Percentiles rank a stretch among this genome's conserved stretches.
Conservation (phyloP, 352 stramenopile species). For the Peronospora farinosa region DNA sequence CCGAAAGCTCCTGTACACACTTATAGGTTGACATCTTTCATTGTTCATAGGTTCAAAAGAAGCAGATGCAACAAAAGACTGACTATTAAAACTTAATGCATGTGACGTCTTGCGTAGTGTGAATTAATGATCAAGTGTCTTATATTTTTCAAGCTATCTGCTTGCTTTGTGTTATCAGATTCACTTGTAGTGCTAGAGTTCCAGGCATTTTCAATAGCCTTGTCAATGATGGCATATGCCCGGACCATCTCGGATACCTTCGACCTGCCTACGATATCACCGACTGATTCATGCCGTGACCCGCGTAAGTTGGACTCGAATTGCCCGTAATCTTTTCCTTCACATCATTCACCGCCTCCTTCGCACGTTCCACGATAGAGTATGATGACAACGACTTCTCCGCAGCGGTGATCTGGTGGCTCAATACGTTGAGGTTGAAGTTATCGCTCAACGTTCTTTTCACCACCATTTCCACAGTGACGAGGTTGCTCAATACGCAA, state of each 20-base stretch:
- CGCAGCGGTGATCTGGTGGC: slow-evolving; percentile 16
- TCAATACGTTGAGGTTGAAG: slow-evolving; percentile 22
- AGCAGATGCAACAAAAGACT: too few relatives aligned
- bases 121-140: slow-evolving; percentile 1
- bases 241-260: neutral
- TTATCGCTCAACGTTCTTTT: slow-evolving; percentile 15
- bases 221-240: neutral
- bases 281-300: neutral
- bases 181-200: too few relatives aligned
- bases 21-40: too few relatives aligned
- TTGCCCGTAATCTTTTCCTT: slow-evolving; percentile 17
- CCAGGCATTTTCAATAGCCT: too few relatives aligned
- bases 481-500: slow-evolving; percentile 5
- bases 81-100: too few relatives aligned
- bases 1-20: too few relatives aligned
- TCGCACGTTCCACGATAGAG: slow-evolving; percentile 13
- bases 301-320: neutral
- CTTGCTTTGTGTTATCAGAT: too few relatives aligned
- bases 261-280: neutral
- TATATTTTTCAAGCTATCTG: too few relatives aligned
- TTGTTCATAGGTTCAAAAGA: too few relatives aligned
- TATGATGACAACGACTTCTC: slow-evolving; percentile 11
- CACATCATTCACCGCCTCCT: slow-evolving; percentile 17
- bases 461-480: slow-evolving; percentile 19
- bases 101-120: too few relatives aligned